phyloP scores from a whole-genome alignment of 176 grass and related monocot genomes.

The Oryza glumipatula region DNA sequence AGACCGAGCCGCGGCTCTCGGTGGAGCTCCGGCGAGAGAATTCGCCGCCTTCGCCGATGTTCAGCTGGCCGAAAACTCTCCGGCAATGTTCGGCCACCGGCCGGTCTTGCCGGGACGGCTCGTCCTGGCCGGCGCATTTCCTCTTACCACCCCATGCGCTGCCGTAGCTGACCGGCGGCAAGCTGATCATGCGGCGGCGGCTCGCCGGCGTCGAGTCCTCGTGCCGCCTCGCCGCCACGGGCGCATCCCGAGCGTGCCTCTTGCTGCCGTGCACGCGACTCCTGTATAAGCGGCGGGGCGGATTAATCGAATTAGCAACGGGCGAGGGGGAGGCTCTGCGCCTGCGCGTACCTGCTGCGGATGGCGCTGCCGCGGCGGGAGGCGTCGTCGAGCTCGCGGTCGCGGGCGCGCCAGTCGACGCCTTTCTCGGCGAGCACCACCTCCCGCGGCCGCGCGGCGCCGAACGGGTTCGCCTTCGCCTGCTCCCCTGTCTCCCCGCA shows the following conservation, averaged over 20 bases:
- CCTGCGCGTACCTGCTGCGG: background rate
- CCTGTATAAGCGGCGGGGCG: background rate
- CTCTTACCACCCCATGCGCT: constrained; percentile 25
- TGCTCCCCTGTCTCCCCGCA: background rate
- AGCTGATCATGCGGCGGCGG: background rate
- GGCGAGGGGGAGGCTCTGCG: background rate
- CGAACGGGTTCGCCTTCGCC: constrained; percentile 48
- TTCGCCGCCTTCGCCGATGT: background rate
- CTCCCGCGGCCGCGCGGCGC: constrained; percentile 56
- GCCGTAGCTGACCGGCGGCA: background rate
- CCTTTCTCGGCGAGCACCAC: constrained; percentile 67
- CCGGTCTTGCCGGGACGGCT: background rate
- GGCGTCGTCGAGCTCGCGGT: constrained; percentile 40
- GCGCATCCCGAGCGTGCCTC: background rate
- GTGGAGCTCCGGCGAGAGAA: background rate
- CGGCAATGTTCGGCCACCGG: background rate
- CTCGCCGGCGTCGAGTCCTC: background rate
- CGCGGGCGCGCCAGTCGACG: constrained; percentile 60
- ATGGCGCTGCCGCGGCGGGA: background rate
- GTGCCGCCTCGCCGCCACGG: background rate
- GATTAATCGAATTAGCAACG: background rate
- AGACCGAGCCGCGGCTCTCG: background rate
- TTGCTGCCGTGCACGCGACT: background rate
- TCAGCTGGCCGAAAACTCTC: constrained; percentile 33
- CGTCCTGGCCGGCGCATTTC: constrained; percentile 17